Conservation (phyloP, 345 rosid species). For the Citrus reticulata region DNA sequence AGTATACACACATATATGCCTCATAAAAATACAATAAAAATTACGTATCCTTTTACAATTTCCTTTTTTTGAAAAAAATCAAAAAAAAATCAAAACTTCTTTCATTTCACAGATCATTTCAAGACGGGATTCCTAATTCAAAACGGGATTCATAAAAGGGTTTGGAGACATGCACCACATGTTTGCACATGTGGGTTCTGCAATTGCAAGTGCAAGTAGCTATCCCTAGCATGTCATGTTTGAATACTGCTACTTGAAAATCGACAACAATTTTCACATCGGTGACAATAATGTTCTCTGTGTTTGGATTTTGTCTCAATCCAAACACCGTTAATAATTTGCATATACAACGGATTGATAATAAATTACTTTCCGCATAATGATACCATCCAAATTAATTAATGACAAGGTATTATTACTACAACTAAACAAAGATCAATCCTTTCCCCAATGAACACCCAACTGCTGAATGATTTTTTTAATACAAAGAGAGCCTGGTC, state of each 20-base stretch:
- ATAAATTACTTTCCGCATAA: too few relatives aligned
- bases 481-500: not conserved
- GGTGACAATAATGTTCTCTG: not conserved
- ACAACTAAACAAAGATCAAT: too few relatives aligned
- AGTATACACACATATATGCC: too few relatives aligned
- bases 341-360: not conserved
- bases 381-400: not conserved
- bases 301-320: not conserved
- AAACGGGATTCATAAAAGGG: not conserved
- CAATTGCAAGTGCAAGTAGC: not conserved
- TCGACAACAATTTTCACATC: not conserved
- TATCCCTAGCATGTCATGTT: not conserved
- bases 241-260: not conserved
- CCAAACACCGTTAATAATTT: not conserved
- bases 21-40: too few relatives aligned
- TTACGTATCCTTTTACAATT: not conserved
- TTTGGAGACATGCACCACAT: conserved; percentile 3
- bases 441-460: not conserved
- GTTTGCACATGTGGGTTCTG: not conserved
- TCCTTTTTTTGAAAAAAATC: too few relatives aligned
- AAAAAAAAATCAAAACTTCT: too few relatives aligned
- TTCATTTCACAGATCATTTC: too few relatives aligned
- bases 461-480: not conserved
- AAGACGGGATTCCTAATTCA: not conserved
- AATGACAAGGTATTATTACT: not conserved